Evolutionary conservation across 371 early-diverging fungal species (phyloP).

Genomic region (Mortierella sp.): DNA sequence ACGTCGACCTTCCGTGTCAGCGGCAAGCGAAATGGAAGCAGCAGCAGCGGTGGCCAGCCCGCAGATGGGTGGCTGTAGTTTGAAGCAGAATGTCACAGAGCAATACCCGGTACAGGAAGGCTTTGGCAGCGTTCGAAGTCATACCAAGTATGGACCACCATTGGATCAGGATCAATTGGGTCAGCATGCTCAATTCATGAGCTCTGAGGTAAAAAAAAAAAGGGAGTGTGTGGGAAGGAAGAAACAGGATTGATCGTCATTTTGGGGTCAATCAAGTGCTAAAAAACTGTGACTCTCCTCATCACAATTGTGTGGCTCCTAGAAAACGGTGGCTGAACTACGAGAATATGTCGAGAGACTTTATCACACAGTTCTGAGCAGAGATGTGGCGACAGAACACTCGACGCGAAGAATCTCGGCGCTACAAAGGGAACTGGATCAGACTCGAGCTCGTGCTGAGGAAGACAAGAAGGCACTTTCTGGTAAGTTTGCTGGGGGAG

Average conservation of each 20-base stretch:
- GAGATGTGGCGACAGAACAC: slow-evolving; percentile 20
- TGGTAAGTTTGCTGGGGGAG: slow-evolving; percentile 13
- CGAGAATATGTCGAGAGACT: slow-evolving; percentile 22
- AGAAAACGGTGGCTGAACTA: slow-evolving; percentile 20
- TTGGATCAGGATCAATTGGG: slow-evolving; percentile 18
- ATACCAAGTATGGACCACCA: no score
- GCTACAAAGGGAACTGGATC: slow-evolving; percentile 27
- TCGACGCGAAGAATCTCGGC: slow-evolving; percentile 14
- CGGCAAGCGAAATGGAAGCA: slow-evolving; percentile 7
- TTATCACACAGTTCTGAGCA: slow-evolving; percentile 25
- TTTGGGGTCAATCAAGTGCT: not conserved
- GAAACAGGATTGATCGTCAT: no score
- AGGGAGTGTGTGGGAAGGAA: no score
- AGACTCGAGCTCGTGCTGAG: slow-evolving; percentile 1
- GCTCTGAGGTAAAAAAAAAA: slow-evolving; percentile 12
- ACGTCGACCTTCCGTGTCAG: slow-evolving; percentile 18
- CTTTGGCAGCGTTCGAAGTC: no score
- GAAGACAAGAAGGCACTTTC: slow-evolving; percentile 15
- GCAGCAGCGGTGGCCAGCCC: no score
- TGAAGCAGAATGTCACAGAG: no score
- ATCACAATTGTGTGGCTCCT: not conserved
- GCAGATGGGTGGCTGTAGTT: no score
- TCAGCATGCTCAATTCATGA: slow-evolving; percentile 18
- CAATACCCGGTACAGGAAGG: no score
- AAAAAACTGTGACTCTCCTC: not conserved